Base-by-base conservation (phyloP, 2,329 filamentous ascomycete species). In the Grosmannia penicillata region DNA sequence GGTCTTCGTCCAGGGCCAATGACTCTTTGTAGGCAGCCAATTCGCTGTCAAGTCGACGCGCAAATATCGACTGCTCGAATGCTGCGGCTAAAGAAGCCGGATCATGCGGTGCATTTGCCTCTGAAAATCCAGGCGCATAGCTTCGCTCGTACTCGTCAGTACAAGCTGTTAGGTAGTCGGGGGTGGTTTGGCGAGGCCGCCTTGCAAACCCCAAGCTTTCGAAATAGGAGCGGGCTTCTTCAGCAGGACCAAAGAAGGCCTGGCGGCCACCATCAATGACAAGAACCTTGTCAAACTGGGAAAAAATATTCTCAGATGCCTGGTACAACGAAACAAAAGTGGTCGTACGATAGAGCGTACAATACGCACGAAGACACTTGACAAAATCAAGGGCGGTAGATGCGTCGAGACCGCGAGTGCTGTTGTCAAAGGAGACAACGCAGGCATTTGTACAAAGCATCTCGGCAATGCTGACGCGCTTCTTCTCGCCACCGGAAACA, bases 321-420 rank as follows among this genome's bases (percentile, higher is more conserved):
- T 93, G 84, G 55, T 93, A 93, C 0, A 93, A 63, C 0, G 84
- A 85, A 2, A 93, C 83, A 43, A 91, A 87, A 0, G 84, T 91
- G 2, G 81, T 82, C 0, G 78, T 85, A 53, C 81, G 75, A 67
- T 86, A 86, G 39, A 91, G 73, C 54, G 91, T 80, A 18, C 84
- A 91, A 62, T 89, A 70, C 29, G 86, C 77, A 3, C 84, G 76
- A 2, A 93, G 65, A 1, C 72, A 75, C 47, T 70, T 70, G 43
- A 62, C 59, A 43, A 66, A 72, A 45, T 72, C 68, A 6, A 71
- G 57, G 3, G 68, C 70, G 1, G 68, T 73, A 0, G 64, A 67
- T 0, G 68, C 65, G 47, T 75, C 70, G 9, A 75, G 55, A 6
- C 71, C 71, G 28, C 70, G 65, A 3, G 70, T 74, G 43, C 51